Evolutionary conservation across 1,284 basidiomycete genomes (phyloP).

Genomic region (Cutaneotrichosporon cyanovorans): DNA sequence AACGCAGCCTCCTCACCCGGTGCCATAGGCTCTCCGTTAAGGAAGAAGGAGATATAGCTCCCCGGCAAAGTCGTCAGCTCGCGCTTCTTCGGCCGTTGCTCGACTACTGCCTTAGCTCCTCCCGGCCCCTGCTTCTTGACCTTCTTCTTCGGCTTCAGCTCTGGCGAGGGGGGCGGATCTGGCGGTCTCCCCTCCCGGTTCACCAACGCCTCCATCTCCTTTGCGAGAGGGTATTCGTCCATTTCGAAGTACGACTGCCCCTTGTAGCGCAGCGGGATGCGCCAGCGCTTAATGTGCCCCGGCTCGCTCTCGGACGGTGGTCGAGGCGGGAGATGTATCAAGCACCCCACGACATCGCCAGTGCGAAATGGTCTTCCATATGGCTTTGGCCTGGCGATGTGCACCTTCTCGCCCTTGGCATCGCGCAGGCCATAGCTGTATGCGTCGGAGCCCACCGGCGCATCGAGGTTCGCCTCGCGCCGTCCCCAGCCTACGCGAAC

Average conservation of each 20-base stretch:
- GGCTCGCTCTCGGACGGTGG: slow-evolving; percentile 57
- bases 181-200: slow-evolving; percentile 52
- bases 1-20: slow-evolving; percentile 57
- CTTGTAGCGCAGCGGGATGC: slow-evolving; percentile 88
- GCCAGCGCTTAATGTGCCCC: slow-evolving; percentile 69
- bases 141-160: slow-evolving; percentile 38
- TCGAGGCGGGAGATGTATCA: slow-evolving; percentile 58
- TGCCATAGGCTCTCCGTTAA: slow-evolving; percentile 83
- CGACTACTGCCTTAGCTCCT: not conserved
- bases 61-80: slow-evolving; percentile 59
- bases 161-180: slow-evolving; percentile 11
- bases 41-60: slow-evolving; percentile 79
- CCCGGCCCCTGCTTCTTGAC: slow-evolving; percentile 34
- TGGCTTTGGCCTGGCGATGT: slow-evolving; percentile 67
- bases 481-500: slow-evolving; percentile 87
- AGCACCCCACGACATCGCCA: slow-evolving; percentile 83
- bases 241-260: slow-evolving; percentile 96
- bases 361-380: slow-evolving; percentile 68
- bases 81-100: slow-evolving; percentile 10
- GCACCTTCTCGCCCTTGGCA: slow-evolving; percentile 83
- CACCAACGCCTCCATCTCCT: slow-evolving; percentile 86
- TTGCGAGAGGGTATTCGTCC: slow-evolving; percentile 79
- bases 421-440: slow-evolving; percentile 90
- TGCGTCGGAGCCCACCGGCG: slow-evolving; percentile 84
- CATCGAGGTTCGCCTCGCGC: slow-evolving; percentile 84